Base-by-base conservation (phyloP, 495 filamentous ascomycete genomes). In the Melanomma pulvis-pyrius region DNA sequence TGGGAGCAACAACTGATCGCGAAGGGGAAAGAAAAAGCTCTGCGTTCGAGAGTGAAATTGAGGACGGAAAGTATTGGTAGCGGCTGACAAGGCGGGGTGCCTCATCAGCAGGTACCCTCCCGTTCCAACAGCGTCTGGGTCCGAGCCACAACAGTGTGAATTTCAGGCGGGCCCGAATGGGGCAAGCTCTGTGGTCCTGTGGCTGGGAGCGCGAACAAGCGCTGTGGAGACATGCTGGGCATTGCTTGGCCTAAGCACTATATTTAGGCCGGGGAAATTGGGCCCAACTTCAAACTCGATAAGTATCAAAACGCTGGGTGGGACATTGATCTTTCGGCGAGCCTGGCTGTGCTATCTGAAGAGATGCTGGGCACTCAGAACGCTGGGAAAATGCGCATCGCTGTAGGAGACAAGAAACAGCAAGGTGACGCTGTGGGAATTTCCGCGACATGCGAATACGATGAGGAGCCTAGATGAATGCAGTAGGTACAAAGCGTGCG, bases 211-310 rank as follows among this genome's bases (percentile, higher is more conserved):
- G 22, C 9, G 22, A 46, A 21, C 26, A 22, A 41, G 21, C 19
- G 36, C n/a, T 21, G 52, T 19, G 52, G 25, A 55, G 52, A 21
- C 52, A 26, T 32, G 6, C 30, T 59, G 41, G 56, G 28, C 39
- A 29, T n/a, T 44, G 21, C 22, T 46, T 58, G 55, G 55, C 32
- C 30, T 24, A 4, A 24, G 13, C 36, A 12, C 26, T 50, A 51
- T 5, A 51, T 51, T 61, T 51, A 29, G 22, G 17, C 11, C 11
- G 11, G 1, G 26, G 30, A 61, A 51, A 17, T 60, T 30, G 41
- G 22, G 59, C 59, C 24, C 44, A 25, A 60, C 2, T n/a, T 52
- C 59, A 61, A 61, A 61, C 59, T 5, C 17, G 19, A 36, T 24
- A 6, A 25, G 56, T 59, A 25, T 59, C 36, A 48, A 11, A 32